Base-by-base conservation (phyloP, 805 yeast species). In the Torulaspora franciscae region DNA sequence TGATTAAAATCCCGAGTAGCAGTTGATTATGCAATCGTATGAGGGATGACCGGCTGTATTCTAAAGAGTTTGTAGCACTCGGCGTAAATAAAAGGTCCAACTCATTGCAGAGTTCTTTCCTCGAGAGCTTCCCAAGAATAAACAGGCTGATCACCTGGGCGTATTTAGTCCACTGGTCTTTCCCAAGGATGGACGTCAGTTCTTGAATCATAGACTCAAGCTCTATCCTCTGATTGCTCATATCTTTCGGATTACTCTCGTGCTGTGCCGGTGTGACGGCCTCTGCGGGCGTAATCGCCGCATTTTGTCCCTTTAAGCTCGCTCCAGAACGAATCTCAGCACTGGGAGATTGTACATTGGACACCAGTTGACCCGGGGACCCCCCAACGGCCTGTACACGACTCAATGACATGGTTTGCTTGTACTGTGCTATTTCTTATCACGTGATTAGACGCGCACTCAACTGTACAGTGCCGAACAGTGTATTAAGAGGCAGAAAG, bases 1-100 rank as follows among this genome's bases (percentile, higher is more conserved):
- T 91, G 19, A 96, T 89, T 51, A 90, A 71, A 59, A 87, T 83
- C 11, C 95, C 80, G 44, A 91, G 70, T 35, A 91, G 67, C 36
- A 91, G 71, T 59, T 85, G 88, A 66, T 91, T 91, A 66, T 93
- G 99, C 70, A 82, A 48, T 47, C 64, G 56, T 51, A 61, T 54
- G 28, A 64, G 44, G 7, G 45, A 47, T 25, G 54, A 45, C 26
- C 54, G 43, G 27, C 39, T 42, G 11, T 39, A 26, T 2, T 37
- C 35, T 3, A 46, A 8, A 8, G 44, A 14, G 10, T 39, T 34
- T 19, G 46, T 37, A 7, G 43, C 29, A 25, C 32, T 43, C 3
- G 55, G 54, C 15, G 44, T 43, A 36, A 89, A 69, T 23, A 85
- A 69, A n/a, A 75, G 75, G 35, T 71, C 70, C 26, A 87, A 71